Evolutionary conservation across 257 asterid species (phyloP), one percentile per base, ranked within the genome.

Genomic region (Voacanga thouarsii): DNA sequence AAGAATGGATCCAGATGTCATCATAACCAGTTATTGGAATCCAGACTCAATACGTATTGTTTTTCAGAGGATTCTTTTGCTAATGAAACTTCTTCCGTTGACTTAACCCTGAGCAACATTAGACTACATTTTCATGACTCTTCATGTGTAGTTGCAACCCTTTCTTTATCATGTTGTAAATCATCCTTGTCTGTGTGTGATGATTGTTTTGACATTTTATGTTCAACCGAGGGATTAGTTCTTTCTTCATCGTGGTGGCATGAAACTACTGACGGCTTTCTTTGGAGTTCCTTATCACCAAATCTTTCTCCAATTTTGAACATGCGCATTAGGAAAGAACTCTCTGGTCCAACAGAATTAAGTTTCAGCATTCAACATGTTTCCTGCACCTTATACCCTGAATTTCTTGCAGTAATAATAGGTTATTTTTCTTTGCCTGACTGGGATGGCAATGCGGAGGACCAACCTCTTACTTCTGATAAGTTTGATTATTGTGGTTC

Each of bases 81-180:
- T 81, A 77, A 63, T 80, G 81, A 82, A 77, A 47, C 79, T 43
- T 79, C 78, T 81, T 77, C 80, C 75, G 78, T 86, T 78, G 90
- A 84, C 81, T 76, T 89, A 88, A 90, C 79, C 78, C 85, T 91
- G 73, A 76, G 84, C 84, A 79, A 80, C 75, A 44, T 82, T 75
- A 85, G 83, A 77, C 79, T 93, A 79, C 96, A 95, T 86, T 89
- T 95, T 84, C 99, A 93, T 81, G 98, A 95, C 81, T 84, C 97
- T 61, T 85, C 97, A 11, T 84, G 93, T 86, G 86, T 86, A 81
- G 43, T 95, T 72, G 96, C 91, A 71, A 89, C 89, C 66, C 71
- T 95, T 79, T 83, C 84, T 81, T 80, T 91, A 71, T 91, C 94
- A 69, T 79, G 76, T 55, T 89, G 87, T 87, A 83, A 85, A 83